Evolutionary conservation across 2,329 filamentous ascomycete genomes (phyloP), one percentile per base, ranked within the genome.

Genomic region (Pseudogymnoascus sp.): DNA sequence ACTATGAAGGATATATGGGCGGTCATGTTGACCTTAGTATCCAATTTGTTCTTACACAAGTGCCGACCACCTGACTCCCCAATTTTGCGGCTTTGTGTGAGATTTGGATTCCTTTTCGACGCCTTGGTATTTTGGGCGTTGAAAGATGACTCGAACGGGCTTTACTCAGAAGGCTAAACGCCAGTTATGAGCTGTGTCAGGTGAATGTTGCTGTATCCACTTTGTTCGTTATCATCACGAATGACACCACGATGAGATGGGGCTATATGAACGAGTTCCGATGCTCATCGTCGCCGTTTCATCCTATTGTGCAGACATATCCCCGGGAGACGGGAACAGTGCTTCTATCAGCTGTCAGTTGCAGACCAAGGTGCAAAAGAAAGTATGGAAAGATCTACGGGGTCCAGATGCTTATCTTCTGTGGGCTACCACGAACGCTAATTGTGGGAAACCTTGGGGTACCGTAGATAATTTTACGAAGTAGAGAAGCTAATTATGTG

Each of bases 361-460:
- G 28, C n/a, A 32, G 11, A 28, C 16, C 47, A 18, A 11, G 47
- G 28, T 16, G 18, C 18, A 34, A 34, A 54, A 54, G 47, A 54
- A 54, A 54, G 28, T 54, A 34, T 54, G 47, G 28, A 54, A 54
- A 28, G 47, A 54, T 54, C 47, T 54, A 54, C 47, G 47, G 47
- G 47, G 47, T 54, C 47, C 47, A 54, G 28, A 54, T 54, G 47
- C 47, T 54, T 54, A 54, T 54, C 47, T 18, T 18, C 28, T 54
- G 22, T 50, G 28, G 16, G 47, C 28, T 54, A 54, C 47, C 28
- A 54, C 18, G 28, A 32, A 25, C 28, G 32, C 47, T 54, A 54
- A 54, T 22, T 54, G 32, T 54, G 47, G 47, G 47, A 12, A 32
- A 32, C 6, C 47, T 54, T 32, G 47, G 47, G 25, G 47, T 54